Conservation (phyloP, 2,329 filamentous ascomycete species). For the Escovopsis sp. region DNA sequence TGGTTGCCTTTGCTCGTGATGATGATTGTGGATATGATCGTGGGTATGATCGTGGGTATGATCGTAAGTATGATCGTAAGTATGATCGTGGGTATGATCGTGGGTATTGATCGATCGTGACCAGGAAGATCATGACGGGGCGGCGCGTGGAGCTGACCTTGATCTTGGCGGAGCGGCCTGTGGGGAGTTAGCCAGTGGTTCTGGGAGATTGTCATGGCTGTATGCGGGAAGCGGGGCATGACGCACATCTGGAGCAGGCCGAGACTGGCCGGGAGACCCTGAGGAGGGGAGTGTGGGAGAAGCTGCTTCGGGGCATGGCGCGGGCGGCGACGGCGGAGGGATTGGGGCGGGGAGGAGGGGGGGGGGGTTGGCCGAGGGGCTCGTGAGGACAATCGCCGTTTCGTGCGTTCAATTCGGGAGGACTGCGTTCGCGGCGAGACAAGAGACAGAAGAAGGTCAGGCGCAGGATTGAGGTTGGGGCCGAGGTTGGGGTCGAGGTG, state of each 20-base stretch:
- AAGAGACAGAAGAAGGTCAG: too few relatives aligned
- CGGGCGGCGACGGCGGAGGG: background rate
- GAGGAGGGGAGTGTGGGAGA: slow-evolving; percentile 42
- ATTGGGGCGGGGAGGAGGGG: background rate
- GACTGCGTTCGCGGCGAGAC: too few relatives aligned
- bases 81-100: too few relatives aligned
- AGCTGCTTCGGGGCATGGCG: slow-evolving; percentile 30
- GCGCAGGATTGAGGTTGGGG: too few relatives aligned
- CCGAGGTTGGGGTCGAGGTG: too few relatives aligned
- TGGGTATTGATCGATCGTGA: too few relatives aligned
- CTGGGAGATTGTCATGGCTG: background rate
- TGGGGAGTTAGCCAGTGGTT: background rate
- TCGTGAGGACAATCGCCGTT: too few relatives aligned
- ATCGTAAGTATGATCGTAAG: too few relatives aligned
- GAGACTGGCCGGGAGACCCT: slow-evolving; percentile 67
- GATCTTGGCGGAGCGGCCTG: slow-evolving; percentile 76
- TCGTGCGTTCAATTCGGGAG: too few relatives aligned
- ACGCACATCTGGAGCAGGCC: slow-evolving; percentile 59
- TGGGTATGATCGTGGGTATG: too few relatives aligned
- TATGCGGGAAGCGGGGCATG: background rate
- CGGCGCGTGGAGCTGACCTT: slow-evolving; percentile 39
- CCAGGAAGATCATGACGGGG: background rate
- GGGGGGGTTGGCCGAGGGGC: slow-evolving; percentile 30
- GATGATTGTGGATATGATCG: too few relatives aligned
- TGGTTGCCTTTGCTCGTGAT: too few relatives aligned